A percentile compares a stretch with the other conserved stretches of the same genome.
Conservation (phyloP, 2,329 filamentous ascomycete species). For the Sporothrix brasiliensis region DNA sequence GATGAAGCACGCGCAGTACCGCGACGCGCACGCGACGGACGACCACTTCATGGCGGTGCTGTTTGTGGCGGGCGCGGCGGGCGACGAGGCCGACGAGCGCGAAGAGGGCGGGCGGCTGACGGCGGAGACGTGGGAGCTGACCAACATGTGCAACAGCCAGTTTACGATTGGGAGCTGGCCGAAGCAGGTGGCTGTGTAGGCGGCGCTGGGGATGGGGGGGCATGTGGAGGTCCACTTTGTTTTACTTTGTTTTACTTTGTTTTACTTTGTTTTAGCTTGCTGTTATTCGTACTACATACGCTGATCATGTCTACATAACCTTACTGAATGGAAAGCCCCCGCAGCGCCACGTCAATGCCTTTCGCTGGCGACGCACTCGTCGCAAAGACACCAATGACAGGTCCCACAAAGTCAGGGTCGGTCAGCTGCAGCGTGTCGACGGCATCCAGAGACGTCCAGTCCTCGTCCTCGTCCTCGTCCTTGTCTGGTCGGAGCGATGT, state of each 20-base stretch:
- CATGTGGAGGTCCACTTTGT: no score
- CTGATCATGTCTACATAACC: no score
- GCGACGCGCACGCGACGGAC: conserved; percentile 70
- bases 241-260: no score
- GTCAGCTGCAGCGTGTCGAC: conserved; percentile 22
- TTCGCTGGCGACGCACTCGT: background rate
- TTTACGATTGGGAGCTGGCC: conserved; percentile 54
- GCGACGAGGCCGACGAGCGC: conserved; percentile 52
- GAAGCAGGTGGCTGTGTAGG: background rate
- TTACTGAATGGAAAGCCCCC: background rate
- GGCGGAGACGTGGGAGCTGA: conserved; percentile 69
- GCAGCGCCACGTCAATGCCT: background rate
- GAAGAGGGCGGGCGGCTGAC: conserved; percentile 46
- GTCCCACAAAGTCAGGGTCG: conserved; percentile 14
- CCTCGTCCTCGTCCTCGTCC: no score
- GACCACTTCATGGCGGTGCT: conserved; percentile 70
- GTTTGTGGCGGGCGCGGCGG: conserved; percentile 63
- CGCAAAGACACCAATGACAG: conserved; percentile 9
- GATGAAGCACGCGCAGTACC: conserved; percentile 68
- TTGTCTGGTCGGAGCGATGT: background rate
- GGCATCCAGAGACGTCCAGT: conserved; percentile 4
- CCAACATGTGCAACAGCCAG: conserved; percentile 66
- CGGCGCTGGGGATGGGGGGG: no score
- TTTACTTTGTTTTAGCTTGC: no score
- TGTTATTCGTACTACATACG: no score